Evolutionary conservation across 345 rosid species (phyloP), one percentile per base, ranked within the genome.

Genomic region (Camelina neglecta): DNA sequence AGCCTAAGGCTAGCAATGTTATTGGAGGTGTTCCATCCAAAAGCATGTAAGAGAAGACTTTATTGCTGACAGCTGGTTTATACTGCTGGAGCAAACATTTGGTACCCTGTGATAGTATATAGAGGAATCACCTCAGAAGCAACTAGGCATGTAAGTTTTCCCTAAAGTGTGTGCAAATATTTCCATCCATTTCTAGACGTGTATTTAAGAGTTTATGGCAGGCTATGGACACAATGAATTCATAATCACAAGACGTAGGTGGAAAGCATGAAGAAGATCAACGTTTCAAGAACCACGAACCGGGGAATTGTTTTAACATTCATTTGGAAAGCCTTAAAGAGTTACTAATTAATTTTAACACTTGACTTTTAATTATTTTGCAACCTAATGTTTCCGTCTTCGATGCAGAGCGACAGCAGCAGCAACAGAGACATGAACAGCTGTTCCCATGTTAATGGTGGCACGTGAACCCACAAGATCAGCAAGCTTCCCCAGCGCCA

Each of bases 81-180:
- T 75, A 81, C 81, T 75, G 77, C 77, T 16, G 82, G 75, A 88
- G 87, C 65, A 82, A 62, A 83, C 87, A 89, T 71, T 86, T 87
- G 65, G 86, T 85, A 75, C 79, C 96, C 94, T 88, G 93, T 84
- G 79, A 87, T 67, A 87, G 77, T 61, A 57, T 57, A 80, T 82
- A 63, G 77, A 78, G 78, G 83, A 82, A 78, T 82, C 79, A 82
- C 67, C 67, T 82, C 51, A 75, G 79, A 76, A 74, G 54, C 57
- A 80, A 21, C 77, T 75, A 78, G 61, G 81, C 64, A 71, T 75
- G 69, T 59, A 60, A 60, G 60, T 42, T 41, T 72, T 59, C 26
- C 24, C 69, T 42, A 31, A 15, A 49, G 49, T 31, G 58, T 54
- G 12, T 57, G 41, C 51, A 65, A 36, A 15, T 15, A 61, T 16